Percentiles rank a stretch among this genome's conserved stretches.
Conservation (phyloP, 106 monocot genomes). For the Dendrobium officinale region DNA sequence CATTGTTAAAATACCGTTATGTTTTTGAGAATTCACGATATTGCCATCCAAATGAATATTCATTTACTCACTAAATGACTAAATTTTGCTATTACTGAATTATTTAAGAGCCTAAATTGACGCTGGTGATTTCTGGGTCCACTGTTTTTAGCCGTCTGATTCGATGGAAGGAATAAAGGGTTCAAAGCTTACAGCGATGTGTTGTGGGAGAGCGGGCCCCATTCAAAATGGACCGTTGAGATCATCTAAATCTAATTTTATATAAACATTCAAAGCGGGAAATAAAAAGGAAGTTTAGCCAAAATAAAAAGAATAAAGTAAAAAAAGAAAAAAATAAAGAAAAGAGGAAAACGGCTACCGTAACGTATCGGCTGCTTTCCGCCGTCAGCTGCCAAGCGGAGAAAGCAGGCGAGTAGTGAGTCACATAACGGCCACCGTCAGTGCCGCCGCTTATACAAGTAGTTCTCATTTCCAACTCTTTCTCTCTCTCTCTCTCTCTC, state of each 20-base stretch:
- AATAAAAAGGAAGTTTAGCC: not conserved
- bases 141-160: not conserved
- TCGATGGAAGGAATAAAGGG: not conserved
- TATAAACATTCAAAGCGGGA: not conserved
- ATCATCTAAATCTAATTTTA: not conserved
- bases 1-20: too few relatives aligned
- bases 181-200: not conserved
- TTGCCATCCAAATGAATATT: too few relatives aligned
- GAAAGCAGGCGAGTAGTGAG: not conserved
- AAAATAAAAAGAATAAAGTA: not conserved
- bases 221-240: slow-evolving; percentile 13
- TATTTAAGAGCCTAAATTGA: too few relatives aligned
- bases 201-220: not conserved
- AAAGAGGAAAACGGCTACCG: not conserved
- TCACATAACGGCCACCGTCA: slow-evolving; percentile 24
- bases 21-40: too few relatives aligned
- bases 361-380: not conserved
- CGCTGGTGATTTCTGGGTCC: too few relatives aligned
- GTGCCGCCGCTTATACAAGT: slow-evolving; percentile 8
- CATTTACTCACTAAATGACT: too few relatives aligned
- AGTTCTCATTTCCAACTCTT: not conserved
- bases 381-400: slow-evolving; percentile 9
- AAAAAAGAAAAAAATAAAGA: not conserved
- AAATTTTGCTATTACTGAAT: too few relatives aligned
- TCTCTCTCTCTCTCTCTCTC: not conserved